Conservation (phyloP, 148 eudicot species). For the Gaultheria prostrata region DNA sequence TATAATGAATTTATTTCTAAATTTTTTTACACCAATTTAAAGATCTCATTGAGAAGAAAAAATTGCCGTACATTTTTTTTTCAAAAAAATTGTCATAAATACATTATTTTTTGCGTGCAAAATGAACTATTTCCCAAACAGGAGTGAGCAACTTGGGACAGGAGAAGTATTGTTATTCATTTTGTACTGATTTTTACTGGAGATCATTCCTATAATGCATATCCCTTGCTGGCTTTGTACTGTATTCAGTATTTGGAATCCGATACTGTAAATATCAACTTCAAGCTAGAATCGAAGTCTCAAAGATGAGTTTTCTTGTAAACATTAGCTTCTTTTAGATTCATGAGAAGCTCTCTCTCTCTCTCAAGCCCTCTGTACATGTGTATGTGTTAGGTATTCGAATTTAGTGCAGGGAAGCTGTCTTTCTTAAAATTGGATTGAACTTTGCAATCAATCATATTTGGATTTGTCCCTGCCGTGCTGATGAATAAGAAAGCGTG, state of each 20-base stretch:
- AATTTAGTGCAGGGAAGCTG: background rate
- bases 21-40: too few relatives aligned
- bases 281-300: background rate
- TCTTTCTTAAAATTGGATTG: background rate
- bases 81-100: too few relatives aligned
- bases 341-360: background rate
- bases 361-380: background rate
- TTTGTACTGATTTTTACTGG: background rate
- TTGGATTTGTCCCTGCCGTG: background rate
- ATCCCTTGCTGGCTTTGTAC: background rate
- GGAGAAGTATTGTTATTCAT: too few relatives aligned
- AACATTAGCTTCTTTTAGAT: background rate
- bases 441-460: too few relatives aligned
- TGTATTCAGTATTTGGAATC: background rate
- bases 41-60: too few relatives aligned
- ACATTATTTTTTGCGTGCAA: too few relatives aligned
- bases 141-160: too few relatives aligned
- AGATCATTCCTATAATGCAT: background rate
- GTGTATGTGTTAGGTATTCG: background rate
- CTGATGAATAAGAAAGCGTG: background rate
- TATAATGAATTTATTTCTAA: too few relatives aligned
- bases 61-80: too few relatives aligned
- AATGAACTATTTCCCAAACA: too few relatives aligned
- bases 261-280: background rate
- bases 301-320: background rate